These are phyloP conservation scores for Lactarius trivialis DNA, from an alignment of 768 basidiomycete genomes.

Conservation along the genomic window DNA sequence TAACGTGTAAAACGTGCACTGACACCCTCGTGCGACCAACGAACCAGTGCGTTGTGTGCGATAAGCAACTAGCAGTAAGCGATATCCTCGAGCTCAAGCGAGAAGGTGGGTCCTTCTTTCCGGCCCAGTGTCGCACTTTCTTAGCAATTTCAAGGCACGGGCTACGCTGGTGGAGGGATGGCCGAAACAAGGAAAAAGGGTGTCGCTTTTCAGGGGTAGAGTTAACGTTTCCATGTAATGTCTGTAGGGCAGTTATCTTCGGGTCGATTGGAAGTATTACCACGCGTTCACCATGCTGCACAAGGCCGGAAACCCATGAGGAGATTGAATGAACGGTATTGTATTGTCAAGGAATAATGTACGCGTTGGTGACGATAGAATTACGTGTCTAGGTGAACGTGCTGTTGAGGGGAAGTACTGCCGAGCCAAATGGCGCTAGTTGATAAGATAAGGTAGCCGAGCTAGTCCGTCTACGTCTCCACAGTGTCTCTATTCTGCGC, in stretches of 20 bases:
- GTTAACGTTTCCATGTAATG: neutral
- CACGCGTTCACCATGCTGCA: neutral
- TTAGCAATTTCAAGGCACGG: slow-evolving; percentile 53
- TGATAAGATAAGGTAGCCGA: slow-evolving; percentile 10
- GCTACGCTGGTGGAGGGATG: slow-evolving; percentile 90
- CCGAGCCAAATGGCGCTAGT: neutral
- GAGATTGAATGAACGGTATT: neutral
- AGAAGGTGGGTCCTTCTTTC: slow-evolving; percentile 57
- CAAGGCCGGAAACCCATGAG: neutral
- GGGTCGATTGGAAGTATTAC: neutral
- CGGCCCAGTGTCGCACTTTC: neutral
- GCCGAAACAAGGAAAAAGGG: slow-evolving; percentile 81
- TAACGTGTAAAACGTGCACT: slow-evolving; percentile 85
- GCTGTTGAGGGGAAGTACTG: neutral
- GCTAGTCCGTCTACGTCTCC: neutral
- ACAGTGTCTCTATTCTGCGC: neutral
- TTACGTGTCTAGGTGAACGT: neutral
- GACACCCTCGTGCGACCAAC: slow-evolving; percentile 77
- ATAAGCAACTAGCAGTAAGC: slow-evolving; percentile 52
- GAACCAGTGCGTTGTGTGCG: slow-evolving; percentile 85
- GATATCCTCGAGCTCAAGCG: slow-evolving; percentile 81
- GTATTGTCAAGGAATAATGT: neutral
- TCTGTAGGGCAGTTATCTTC: neutral
- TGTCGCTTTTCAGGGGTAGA: slow-evolving; percentile 77
- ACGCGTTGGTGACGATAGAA: neutral